Evolutionary conservation across 192 early-diverging fungal genomes (phyloP), one percentile per base, ranked within the genome.

Genomic region (Funneliformis mosseae): DNA sequence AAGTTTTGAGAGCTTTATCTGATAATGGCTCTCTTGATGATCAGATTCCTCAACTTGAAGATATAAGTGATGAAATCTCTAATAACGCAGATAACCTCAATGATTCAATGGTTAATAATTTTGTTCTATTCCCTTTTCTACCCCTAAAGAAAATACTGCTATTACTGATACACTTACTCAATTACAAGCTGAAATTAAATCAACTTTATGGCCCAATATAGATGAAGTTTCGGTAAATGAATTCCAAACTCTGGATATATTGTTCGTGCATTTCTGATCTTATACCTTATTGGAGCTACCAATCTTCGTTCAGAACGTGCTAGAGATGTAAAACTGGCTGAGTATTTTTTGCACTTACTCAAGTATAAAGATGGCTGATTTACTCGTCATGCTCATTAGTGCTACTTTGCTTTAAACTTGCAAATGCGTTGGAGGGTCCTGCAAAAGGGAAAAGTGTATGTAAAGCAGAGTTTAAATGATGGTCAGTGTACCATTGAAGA

Each of bases 281-380:
- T 73, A 45, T 73, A 73, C 18, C 45, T 18, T 42, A 45, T 11
- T 73, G 71, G 42, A 23, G 41, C 33, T 48, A 23, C 71, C 0
- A 21, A 73, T 45, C 71, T 73, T 73, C 5, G 27, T 8, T 12
- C 42, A 39, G 71, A 73, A 23, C 42, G 41, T 50, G 25, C 41
- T 28, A 73, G 71, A 73, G 71, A 73, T 73, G 46, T 50, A 42
- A 73, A 73, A 8, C 42, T 14, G 10, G 42, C 45, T 25, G 42
- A 73, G 25, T 73, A 73, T 50, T 73, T 73, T 27, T 25, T 21
- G 12, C 5, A 73, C 71, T 73, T 73, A 73, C n/a, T n/a, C n/a
- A n/a, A 50, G 41, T 73, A 73, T 45, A 73, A 73, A 50, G 45
- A 73, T 73, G 42, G 42, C n/a, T 1, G n/a, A n/a, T n/a, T n/a